These are phyloP conservation scores for Zygosaccharomyces pseudorouxii DNA, from an alignment of 805 yeast genomes.

Conservation along the genomic window DNA sequence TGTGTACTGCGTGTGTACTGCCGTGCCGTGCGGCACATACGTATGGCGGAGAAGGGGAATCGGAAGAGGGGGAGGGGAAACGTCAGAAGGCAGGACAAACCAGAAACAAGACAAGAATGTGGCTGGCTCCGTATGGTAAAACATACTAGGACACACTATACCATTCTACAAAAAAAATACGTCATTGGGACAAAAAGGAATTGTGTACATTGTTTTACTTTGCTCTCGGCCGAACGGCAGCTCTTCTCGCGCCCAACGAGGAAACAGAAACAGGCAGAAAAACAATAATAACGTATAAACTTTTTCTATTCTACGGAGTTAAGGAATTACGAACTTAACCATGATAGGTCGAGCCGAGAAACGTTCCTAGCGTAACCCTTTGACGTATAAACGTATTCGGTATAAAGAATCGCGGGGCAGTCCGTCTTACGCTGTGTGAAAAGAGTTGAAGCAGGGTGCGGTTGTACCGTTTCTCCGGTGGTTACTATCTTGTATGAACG, in stretches of 20 bases:
- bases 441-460: conserved; percentile 85
- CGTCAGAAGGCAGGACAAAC: not conserved
- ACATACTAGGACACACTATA: not conserved
- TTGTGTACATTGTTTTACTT: not conserved
- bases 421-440: conserved; percentile 57
- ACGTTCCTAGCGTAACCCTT: conserved; percentile 91
- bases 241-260: no score
- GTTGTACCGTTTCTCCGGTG: conserved; percentile 77
- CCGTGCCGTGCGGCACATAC: conserved; percentile 3
- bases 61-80: not conserved
- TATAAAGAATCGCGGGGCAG: conserved; percentile 85
- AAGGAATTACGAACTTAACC: conserved; percentile 52
- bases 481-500: conserved; percentile 82
- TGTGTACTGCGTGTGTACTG: no score
- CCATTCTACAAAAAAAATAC: not conserved
- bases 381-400: conserved; percentile 88
- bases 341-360: conserved; percentile 70
- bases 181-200: not conserved
- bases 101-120: not conserved
- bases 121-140: not conserved
- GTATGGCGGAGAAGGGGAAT: not conserved
- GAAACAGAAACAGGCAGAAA: not conserved
- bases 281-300: not conserved
- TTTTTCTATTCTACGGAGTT: not conserved
- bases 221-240: conserved; percentile 4